These are phyloP conservation scores for Fraxinus quadrangulata DNA, from an alignment of 257 asterid species.

Conservation along the genomic window DNA sequence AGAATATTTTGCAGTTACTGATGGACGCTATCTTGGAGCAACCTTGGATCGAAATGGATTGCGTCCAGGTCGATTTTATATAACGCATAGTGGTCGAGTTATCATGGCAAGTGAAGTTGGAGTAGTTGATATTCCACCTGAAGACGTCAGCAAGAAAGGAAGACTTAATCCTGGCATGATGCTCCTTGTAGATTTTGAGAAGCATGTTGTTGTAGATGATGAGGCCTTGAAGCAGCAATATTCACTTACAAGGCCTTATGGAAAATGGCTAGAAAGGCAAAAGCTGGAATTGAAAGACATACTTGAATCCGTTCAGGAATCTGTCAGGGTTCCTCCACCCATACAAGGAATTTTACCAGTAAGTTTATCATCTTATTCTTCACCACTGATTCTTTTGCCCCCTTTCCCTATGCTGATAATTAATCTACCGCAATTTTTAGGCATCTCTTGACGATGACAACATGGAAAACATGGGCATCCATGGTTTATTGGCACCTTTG, in stretches of 20 bases:
- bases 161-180: slow-evolving; percentile 99
- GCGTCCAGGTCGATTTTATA: slow-evolving; percentile 96
- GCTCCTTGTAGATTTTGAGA: slow-evolving; percentile 99
- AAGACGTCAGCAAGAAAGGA: slow-evolving; percentile 91
- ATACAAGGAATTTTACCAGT: slow-evolving; percentile 80
- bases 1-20: slow-evolving; percentile 73
- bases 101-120: slow-evolving; percentile 99
- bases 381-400: background rate
- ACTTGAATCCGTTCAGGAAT: slow-evolving; percentile 73
- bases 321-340: slow-evolving; percentile 66
- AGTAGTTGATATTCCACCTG: slow-evolving; percentile 97
- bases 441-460: slow-evolving; percentile 66
- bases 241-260: slow-evolving; percentile 90
- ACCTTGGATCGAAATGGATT: slow-evolving; percentile 95
- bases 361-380: slow-evolving; percentile 35
- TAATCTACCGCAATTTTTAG: slow-evolving; percentile 34
- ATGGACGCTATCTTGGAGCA: slow-evolving; percentile 99
- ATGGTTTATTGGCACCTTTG: slow-evolving; percentile 83
- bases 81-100: slow-evolving; percentile 96
- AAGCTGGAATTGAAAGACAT: slow-evolving; percentile 83
- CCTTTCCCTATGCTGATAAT: slow-evolving; percentile 29
- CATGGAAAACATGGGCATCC: slow-evolving; percentile 90
- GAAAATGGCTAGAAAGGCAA: slow-evolving; percentile 87
- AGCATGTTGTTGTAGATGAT: slow-evolving; percentile 92
- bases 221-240: slow-evolving; percentile 97